Base-by-base conservation (phyloP, 495 filamentous ascomycete species). In the Lichina pygmaea region DNA sequence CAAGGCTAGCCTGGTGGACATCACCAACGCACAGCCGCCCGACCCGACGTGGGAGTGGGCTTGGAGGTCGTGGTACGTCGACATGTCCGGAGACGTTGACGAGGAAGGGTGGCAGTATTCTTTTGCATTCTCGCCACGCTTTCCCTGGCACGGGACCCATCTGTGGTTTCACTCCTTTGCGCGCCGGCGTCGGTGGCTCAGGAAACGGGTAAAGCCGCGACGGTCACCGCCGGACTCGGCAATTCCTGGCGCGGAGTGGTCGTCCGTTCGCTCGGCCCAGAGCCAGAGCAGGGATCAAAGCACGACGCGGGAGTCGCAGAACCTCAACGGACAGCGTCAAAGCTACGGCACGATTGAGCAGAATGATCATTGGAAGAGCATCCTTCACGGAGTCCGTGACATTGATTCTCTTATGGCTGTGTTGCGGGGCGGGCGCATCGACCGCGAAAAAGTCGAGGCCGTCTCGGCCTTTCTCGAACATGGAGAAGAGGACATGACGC, bases 1-100 rank as follows among this genome's bases (percentile, higher is more conserved):
- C 46, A 73, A 77, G 49, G 61, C 77, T 31, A 86, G 78, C 47
- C 70, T 81, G 13, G 89, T 91, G 49, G 72, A 89, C 55, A 91
- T 93, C 48, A 71, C 75, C 44, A 91, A 86, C 48, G 84, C 86
- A 0, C 91, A 95, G 56, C 66, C 91, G 2, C 89, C 91, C 0
- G 91, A 95, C 56, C 91, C 91, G 3, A 81, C 77, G 53, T 99
- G 91, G 91, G 72, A 78, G 58, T 97, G 89, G 89, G 77, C 70
- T 6, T 99, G 89, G 91, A 73, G 77, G 47, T 75, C 76, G 36
- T 99, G 91, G 91, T 83, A 80, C 50, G 75, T 93, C 17, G 86
- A 99, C 54, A 82, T 84, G 67, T 77, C 81, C 7, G 72, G 73
- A n/a, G 74, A 81, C 49, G 72, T 82, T 8, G 91, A 95, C 52